Evolutionary conservation across 2,329 filamentous ascomycete genomes (phyloP).

Genomic region (Knoxdaviesia capensis): DNA sequence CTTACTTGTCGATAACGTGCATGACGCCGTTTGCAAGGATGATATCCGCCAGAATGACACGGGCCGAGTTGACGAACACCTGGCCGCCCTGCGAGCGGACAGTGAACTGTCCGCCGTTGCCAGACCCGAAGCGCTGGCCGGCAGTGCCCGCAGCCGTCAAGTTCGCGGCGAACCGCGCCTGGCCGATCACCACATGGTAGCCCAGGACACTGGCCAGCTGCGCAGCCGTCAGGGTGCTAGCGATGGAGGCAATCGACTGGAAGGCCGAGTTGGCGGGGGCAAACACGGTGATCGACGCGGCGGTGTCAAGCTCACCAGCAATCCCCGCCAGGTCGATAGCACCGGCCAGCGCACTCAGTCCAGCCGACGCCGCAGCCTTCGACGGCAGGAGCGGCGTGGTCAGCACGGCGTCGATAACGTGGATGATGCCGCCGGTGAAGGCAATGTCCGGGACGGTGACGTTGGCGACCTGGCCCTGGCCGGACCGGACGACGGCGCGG

Average conservation of each 20-base stretch:
- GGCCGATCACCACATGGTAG: slow-evolving; percentile 43
- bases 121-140: slow-evolving; percentile 10
- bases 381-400: slow-evolving; percentile 17
- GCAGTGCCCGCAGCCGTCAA: slow-evolving; percentile 6
- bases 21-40: too few species aligned
- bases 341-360: slow-evolving; percentile 26
- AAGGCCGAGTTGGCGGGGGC: slow-evolving; percentile 42
- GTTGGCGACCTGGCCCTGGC: slow-evolving; percentile 22
- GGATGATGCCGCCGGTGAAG: slow-evolving; percentile 28
- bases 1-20: too few species aligned
- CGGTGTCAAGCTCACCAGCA: slow-evolving; percentile 13
- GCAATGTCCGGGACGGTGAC: slow-evolving; percentile 21
- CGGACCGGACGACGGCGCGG: slow-evolving; percentile 25
- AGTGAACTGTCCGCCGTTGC: slow-evolving; percentile 12
- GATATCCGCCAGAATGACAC: too few species aligned
- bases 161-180: slow-evolving; percentile 27
- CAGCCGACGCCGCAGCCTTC: slow-evolving; percentile 5
- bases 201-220: slow-evolving; percentile 31
- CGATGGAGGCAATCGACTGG: slow-evolving; percentile 29
- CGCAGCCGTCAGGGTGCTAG: slow-evolving; percentile 22
- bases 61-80: too few species aligned
- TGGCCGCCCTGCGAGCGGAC: too few species aligned
- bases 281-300: slow-evolving; percentile 36
- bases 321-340: slow-evolving; percentile 23
- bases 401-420: slow-evolving; percentile 30